Evolutionary conservation across 202 grass and related monocot genomes (phyloP), one percentile per base, ranked within the genome.

Genomic region (Panicum hallii): DNA sequence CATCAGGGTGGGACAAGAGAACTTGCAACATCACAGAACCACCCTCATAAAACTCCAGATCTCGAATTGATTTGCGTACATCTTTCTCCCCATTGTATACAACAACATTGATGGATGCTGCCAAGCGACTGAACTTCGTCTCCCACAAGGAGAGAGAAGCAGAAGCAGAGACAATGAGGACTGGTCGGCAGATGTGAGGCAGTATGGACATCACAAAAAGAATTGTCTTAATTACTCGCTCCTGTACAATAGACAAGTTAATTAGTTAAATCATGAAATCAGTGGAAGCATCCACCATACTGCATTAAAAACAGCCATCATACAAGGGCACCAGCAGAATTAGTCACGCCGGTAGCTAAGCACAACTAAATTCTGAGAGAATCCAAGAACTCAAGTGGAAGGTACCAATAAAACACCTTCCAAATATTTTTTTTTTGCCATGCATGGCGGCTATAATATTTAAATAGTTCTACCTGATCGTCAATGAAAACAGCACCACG

Each of bases 21-120:
- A 98, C 95, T 89, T 98, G 93, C 32, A 98, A 92, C 91, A 95
- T 92, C 71, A 93, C 80, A 45, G 77, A 90, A 67, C 89, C 69
- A 63, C 90, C 77, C 60, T 89, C 73, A 90, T 87, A 92, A 78
- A 98, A 98, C 82, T 98, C 92, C 74, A 92, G 56, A 89, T 87
- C 80, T 82, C 30, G 92, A 86, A 98, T 93, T 48, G 88, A 82
- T 87, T 90, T 93, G 20, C 91, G 92, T 20, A 89, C 85, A 28
- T 60, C 70, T 80, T 90, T 98, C 43, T 80, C 87, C 57, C 92
- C 95, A 61, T 89, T 93, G 74, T 98, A 98, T n/a, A 89, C 84
- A 73, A 98, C 85, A 85, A 92, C 75, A 64, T 98, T 95, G 77
- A 98, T 81, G 36, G 77, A 88, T 82, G 92, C 84, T 83, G 95